phyloP scores from a whole-genome alignment of 805 yeast genomes.

The Ogataea henricii region DNA sequence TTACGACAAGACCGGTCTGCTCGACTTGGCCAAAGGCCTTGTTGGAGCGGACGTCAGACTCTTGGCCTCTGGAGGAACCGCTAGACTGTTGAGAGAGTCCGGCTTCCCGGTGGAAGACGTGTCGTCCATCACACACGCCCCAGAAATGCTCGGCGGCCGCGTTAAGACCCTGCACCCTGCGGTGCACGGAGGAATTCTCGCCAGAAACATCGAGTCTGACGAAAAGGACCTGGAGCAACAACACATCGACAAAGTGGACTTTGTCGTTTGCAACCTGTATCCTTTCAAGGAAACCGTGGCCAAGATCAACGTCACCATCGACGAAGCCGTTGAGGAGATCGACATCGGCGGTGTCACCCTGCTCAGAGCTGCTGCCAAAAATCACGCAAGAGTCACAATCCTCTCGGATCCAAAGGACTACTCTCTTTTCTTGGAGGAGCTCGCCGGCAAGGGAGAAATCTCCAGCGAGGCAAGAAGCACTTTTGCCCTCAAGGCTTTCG shows the following conservation, averaged over 20 bases:
- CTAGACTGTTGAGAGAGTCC: slow-evolving; percentile 90
- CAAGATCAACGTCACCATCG: slow-evolving; percentile 91
- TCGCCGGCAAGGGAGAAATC: slow-evolving; percentile 64
- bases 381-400: slow-evolving; percentile 94
- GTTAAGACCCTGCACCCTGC: slow-evolving; percentile 99
- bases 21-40: slow-evolving; percentile 95
- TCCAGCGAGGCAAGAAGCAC: slow-evolving; percentile 73
- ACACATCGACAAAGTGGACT: slow-evolving; percentile 94
- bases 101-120: slow-evolving; percentile 98
- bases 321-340: slow-evolving; percentile 97
- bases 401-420: slow-evolving; percentile 94
- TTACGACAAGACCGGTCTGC: slow-evolving; percentile 93
- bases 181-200: slow-evolving; percentile 96
- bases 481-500: slow-evolving; percentile 94
- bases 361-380: slow-evolving; percentile 97
- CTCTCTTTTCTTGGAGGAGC: slow-evolving; percentile 81
- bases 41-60: slow-evolving; percentile 86
- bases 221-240: slow-evolving; percentile 85
- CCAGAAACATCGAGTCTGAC: slow-evolving; percentile 89
- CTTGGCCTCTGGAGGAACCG: slow-evolving; percentile 97
- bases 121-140: slow-evolving; percentile 93
- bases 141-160: slow-evolving; percentile 98
- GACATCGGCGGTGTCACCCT: slow-evolving; percentile 98
- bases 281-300: slow-evolving; percentile 98
- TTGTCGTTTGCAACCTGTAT: slow-evolving; percentile 94